Base-by-base conservation (phyloP, 2,329 filamentous ascomycete species). In the Aureobasidium sp. region DNA sequence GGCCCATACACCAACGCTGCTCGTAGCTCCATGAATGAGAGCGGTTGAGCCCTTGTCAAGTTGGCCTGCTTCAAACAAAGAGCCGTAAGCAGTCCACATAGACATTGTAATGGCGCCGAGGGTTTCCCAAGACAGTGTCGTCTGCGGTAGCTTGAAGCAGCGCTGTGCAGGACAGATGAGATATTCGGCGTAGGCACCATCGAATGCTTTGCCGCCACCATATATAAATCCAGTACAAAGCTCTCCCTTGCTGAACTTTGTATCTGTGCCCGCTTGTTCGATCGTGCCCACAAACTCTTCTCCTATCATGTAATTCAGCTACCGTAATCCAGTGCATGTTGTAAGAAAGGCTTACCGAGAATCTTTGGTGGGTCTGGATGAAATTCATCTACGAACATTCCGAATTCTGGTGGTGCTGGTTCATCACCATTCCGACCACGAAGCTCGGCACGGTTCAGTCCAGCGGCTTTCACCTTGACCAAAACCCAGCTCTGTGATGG, bases 281-380 rank as follows among this genome's bases (percentile, higher is more conserved):
- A 55, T 38, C 16, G n/a, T 25, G 12, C 54, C 54, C 3, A 55
- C 54, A 16, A 53, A 55, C 7, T 55, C 54, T 38, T 55, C 54
- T 3, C 49, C 49, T 52, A 4, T 5, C 2, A 5, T 17, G 14
- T 8, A 4, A 14, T 6, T 52, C 14, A 52, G 49, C 19, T 30
- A 10, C 3, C 11, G 5, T 4, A 14, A 6, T 1, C 2, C 7
- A 10, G 11, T 1, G 4, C 12, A 4, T 19, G 1, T 4, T 16
- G 7, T 12, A 1, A 2, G 14, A 14, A 5, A 5, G 17, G 3
- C n/a, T 6, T 42, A 53, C 54, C 54, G 2, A 54, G 32, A 19
- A 54, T 49, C 30, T 54, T 54, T 30, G 51, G 51, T 4, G 51
- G 51, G 30, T 54, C 51, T 14, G 39, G 39, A 32, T 54, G 51